A percentile compares a stretch with the other conserved stretches of the same genome.
Evolutionary conservation across 2,329 filamentous ascomycete genomes (phyloP).

Genomic region (Truncatella angustata): DNA sequence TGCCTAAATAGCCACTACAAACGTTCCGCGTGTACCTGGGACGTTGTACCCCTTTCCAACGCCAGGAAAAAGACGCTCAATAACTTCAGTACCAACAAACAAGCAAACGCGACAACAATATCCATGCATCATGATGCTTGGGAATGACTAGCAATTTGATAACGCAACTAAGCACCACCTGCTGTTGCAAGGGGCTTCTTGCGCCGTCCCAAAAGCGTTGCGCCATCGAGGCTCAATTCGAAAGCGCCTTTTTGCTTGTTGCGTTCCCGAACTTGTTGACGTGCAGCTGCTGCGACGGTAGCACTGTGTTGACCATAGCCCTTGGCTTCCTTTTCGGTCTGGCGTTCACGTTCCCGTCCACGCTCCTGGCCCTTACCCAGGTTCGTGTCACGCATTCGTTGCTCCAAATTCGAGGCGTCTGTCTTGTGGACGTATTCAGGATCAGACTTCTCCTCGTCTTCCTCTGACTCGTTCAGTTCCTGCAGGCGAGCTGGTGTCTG

Average conservation of each 20-base stretch:
- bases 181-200: conserved; percentile 49
- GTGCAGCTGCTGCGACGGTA: conserved; percentile 77
- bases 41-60: too few species aligned
- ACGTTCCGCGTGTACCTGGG: conserved; percentile 1
- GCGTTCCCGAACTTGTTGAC: conserved; percentile 70
- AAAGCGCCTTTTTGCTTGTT: conserved; percentile 77
- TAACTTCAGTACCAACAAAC: not conserved
- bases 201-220: conserved; percentile 73
- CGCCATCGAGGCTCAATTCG: conserved; percentile 87
- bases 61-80: not conserved
- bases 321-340: conserved; percentile 41
- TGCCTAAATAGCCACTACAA: not conserved
- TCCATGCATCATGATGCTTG: not conserved
- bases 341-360: conserved; percentile 42
- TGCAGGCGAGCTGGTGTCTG: conserved; percentile 56
- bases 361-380: conserved; percentile 55
- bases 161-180: conserved; percentile 27
- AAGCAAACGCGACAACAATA: not conserved
- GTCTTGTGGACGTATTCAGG: conserved; percentile 41
- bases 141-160: too few species aligned
- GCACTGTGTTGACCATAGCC: conserved; percentile 91
- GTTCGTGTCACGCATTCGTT: conserved; percentile 82
- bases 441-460: conserved; percentile 54
- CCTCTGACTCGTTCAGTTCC: conserved; percentile 67
- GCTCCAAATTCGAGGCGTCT: conserved; percentile 69